A percentile compares a stretch with the other conserved stretches of the same genome.
These are phyloP conservation scores for Ensete glaucum DNA, from an alignment of 176 grass and related monocot species.

Conservation along the genomic window DNA sequence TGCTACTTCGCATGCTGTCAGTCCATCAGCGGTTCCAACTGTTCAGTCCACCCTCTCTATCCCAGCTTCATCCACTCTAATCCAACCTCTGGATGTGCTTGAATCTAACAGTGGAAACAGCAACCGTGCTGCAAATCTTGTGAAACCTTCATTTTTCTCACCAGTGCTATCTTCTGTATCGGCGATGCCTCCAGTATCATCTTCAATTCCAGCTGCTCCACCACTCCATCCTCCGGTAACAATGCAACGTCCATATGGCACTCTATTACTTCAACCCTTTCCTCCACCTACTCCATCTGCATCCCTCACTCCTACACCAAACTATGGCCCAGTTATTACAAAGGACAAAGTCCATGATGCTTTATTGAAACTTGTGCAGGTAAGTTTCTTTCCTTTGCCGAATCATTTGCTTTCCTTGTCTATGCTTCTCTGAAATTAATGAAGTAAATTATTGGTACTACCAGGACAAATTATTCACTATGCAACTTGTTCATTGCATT, in stretches of 20 bases:
- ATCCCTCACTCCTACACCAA: slow-evolving; percentile 6
- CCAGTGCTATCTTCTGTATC: neutral
- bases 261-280: slow-evolving; percentile 12
- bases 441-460: too few relatives aligned
- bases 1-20: slow-evolving; percentile 2
- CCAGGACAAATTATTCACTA: too few relatives aligned
- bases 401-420: neutral
- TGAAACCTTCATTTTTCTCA: slow-evolving; percentile 14
- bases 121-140: slow-evolving; percentile 8
- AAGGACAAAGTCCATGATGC: slow-evolving; percentile 20
- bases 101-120: slow-evolving; percentile 8
- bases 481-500: too few relatives aligned
- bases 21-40: slow-evolving; percentile 2
- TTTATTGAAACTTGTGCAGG: slow-evolving; percentile 13
- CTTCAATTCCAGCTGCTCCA: neutral
- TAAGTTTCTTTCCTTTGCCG: neutral
- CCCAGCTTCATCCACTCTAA: slow-evolving; percentile 7
- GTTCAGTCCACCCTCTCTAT: slow-evolving; percentile 1
- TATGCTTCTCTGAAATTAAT: neutral
- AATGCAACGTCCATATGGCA: slow-evolving; percentile 19
- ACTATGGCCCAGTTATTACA: neutral
- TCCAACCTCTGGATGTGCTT: neutral
- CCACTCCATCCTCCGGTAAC: slow-evolving; percentile 10
- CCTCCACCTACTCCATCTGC: slow-evolving; percentile 12
- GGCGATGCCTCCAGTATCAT: neutral